Percentiles rank a stretch among this genome's conserved stretches.
phyloP scores from a whole-genome alignment of 352 stramenopile species.

The Globisporangium okanoganense region DNA sequence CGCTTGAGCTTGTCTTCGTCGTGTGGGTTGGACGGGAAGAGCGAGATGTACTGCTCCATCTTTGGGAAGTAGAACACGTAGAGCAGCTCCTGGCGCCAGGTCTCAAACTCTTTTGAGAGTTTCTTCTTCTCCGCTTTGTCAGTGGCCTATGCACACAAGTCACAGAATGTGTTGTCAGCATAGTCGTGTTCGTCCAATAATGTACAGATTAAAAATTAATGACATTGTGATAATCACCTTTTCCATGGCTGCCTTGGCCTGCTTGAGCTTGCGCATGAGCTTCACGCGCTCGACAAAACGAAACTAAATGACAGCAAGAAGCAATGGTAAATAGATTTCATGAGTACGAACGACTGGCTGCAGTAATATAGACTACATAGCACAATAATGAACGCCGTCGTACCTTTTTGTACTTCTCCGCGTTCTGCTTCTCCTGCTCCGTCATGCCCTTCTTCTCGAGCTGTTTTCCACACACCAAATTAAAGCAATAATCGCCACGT shows the following conservation, averaged over 20 bases:
- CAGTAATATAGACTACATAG: background rate
- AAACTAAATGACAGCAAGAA: slow-evolving; percentile 26
- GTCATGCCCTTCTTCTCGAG: slow-evolving; percentile 43
- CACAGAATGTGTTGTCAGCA: background rate
- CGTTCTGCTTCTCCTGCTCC: slow-evolving; percentile 62
- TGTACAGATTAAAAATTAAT: too few relatives aligned
- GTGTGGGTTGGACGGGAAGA: slow-evolving; percentile 57
- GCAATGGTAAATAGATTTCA: background rate
- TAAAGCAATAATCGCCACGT: background rate
- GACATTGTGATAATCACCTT: slow-evolving; percentile 21
- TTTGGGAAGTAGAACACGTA: slow-evolving; percentile 86
- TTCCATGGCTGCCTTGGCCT: slow-evolving; percentile 45
- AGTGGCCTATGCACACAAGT: slow-evolving; percentile 18
- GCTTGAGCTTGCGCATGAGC: slow-evolving; percentile 76
- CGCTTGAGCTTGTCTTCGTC: slow-evolving; percentile 42
- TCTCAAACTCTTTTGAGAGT: slow-evolving; percentile 38
- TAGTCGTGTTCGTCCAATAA: background rate
- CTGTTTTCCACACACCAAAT: slow-evolving; percentile 13
- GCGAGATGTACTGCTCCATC: slow-evolving; percentile 58
- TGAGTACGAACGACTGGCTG: background rate
- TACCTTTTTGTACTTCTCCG: slow-evolving; percentile 81
- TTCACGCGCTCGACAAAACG: slow-evolving; percentile 84
- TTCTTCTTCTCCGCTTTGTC: slow-evolving; percentile 38
- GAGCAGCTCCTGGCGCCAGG: slow-evolving; percentile 59
- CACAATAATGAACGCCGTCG: background rate